Evolutionary conservation across 148 eudicot genomes (phyloP).

Genomic region (Linanthus parryae): DNA sequence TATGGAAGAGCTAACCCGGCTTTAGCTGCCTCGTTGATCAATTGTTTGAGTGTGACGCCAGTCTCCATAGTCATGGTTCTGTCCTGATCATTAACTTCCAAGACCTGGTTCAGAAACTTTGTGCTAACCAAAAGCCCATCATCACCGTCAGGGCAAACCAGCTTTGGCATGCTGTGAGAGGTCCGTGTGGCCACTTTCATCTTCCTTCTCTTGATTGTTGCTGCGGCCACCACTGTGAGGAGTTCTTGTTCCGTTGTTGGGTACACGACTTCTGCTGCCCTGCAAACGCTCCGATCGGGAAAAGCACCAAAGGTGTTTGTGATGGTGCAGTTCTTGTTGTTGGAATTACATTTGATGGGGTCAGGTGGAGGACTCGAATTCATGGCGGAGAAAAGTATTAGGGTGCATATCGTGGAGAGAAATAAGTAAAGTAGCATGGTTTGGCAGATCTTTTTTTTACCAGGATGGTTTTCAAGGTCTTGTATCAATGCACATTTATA

Average conservation of each 20-base stretch:
- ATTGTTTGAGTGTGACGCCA: slow-evolving; percentile 45
- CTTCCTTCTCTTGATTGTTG: slow-evolving; percentile 29
- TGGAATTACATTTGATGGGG: slow-evolving; percentile 41
- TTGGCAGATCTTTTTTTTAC: too few relatives aligned
- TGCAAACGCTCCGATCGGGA: slow-evolving; percentile 53
- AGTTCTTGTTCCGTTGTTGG: slow-evolving; percentile 57
- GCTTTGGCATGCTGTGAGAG: slow-evolving; percentile 59
- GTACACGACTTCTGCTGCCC: slow-evolving; percentile 37
- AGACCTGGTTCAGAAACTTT: slow-evolving; percentile 28
- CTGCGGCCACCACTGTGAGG: slow-evolving; percentile 34
- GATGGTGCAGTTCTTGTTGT: slow-evolving; percentile 36
- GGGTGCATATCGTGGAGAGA: background rate
- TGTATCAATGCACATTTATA: too few relatives aligned
- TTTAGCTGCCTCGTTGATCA: slow-evolving; percentile 51
- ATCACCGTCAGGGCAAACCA: slow-evolving; percentile 54
- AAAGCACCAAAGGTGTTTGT: slow-evolving; percentile 65
- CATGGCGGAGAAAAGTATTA: slow-evolving; percentile 3
- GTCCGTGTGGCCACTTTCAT: slow-evolving; percentile 55
- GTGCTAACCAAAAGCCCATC: slow-evolving; percentile 70
- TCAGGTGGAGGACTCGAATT: slow-evolving; percentile 46
- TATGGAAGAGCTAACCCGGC: slow-evolving; percentile 56
- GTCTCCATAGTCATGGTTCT: slow-evolving; percentile 41
- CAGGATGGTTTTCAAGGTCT: too few relatives aligned
- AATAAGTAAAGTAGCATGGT: too few relatives aligned
- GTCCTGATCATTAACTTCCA: slow-evolving; percentile 16